Evolutionary conservation across 805 yeast species (phyloP).

Genomic region (Pichia manshurica): DNA sequence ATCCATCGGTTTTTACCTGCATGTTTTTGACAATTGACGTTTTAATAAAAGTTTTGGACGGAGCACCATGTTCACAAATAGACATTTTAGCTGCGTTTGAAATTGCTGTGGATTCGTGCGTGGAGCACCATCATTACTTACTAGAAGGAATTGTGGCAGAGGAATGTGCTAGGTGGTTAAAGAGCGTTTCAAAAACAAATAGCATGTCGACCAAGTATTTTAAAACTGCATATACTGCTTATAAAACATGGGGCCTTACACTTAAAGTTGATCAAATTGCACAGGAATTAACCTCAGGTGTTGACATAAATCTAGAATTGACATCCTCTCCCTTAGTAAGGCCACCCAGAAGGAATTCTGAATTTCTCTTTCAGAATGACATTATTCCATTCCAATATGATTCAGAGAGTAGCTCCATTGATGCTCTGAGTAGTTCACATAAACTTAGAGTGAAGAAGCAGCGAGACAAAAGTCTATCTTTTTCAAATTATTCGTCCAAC

Average conservation of each 20-base stretch:
- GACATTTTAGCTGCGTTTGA: constrained; percentile 41
- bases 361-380: neutral
- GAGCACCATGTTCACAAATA: constrained; percentile 26
- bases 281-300: constrained; percentile 27
- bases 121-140: constrained; percentile 26
- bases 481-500: neutral
- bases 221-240: constrained; percentile 33
- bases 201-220: constrained; percentile 34
- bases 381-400: constrained; percentile 1
- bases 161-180: constrained; percentile 39
- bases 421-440: neutral
- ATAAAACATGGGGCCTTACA: constrained; percentile 28
- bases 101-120: constrained; percentile 38
- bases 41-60: constrained; percentile 22
- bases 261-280: constrained; percentile 24
- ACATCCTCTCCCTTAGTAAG: neutral
- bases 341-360: neutral
- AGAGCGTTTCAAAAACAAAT: constrained; percentile 20
- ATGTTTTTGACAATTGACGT: constrained; percentile 35
- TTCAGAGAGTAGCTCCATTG: neutral
- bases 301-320: constrained; percentile 14
- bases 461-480: neutral
- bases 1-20: constrained; percentile 36
- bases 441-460: neutral
- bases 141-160: constrained; percentile 39